These are phyloP conservation scores for Ascoidea tarda DNA, from an alignment of 805 yeast genomes.

Conservation along the genomic window DNA sequence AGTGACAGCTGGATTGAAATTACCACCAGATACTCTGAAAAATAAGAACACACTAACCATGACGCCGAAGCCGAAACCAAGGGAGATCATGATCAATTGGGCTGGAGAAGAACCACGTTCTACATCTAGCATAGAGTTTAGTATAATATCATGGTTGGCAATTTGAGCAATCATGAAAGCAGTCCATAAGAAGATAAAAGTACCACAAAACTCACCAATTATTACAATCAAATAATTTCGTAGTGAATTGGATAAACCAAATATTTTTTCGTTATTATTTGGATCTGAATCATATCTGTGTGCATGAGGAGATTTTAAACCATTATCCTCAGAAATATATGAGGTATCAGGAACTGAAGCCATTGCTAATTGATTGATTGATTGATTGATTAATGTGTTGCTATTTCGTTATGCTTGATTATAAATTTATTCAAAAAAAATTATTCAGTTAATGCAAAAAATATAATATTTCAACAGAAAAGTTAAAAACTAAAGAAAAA, in stretches of 20 bases:
- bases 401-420: too few species aligned
- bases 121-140: constrained; percentile 9
- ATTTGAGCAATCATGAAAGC: constrained; percentile 76
- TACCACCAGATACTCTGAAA: constrained; percentile 76
- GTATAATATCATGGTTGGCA: constrained; percentile 46
- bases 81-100: constrained; percentile 63
- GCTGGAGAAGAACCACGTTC: constrained; percentile 40
- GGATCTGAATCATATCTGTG: too few species aligned
- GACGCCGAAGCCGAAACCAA: constrained; percentile 81
- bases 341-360: too few species aligned
- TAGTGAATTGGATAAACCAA: constrained; percentile 15
- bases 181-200: constrained; percentile 70
- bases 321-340: too few species aligned
- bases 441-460: too few species aligned
- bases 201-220: constrained; percentile 74
- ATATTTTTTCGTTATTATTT: too few species aligned
- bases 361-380: too few species aligned
- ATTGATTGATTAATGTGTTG: too few species aligned
- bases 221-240: constrained; percentile 57
- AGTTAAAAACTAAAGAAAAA: too few species aligned
- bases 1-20: constrained; percentile 82
- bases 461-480: too few species aligned
- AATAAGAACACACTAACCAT: constrained; percentile 58
- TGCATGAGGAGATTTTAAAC: too few species aligned
- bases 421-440: too few species aligned